A percentile compares a stretch with the other conserved stretches of the same genome.
Conservation (phyloP, 1,284 basidiomycete species). For the Neolentinus lepideus region DNA sequence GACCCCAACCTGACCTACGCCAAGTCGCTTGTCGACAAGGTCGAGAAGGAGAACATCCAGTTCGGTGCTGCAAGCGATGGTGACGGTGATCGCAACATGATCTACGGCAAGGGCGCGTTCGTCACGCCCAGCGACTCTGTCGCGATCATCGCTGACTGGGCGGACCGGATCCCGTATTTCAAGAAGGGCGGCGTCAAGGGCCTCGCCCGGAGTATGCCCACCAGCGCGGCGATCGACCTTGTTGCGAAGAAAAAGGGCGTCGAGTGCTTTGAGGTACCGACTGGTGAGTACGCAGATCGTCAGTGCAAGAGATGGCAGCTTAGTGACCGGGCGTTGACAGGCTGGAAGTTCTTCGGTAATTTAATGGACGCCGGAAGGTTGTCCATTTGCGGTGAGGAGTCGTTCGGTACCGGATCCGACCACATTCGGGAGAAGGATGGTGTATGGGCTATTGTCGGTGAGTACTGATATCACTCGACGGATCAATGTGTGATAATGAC, state of each 20-base stretch:
- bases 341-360: conserved; percentile 99
- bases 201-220: conserved; percentile 95
- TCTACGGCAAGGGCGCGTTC: conserved; percentile 97
- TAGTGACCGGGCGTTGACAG: conserved; percentile 29
- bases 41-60: conserved; percentile 81
- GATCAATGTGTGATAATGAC: conserved; percentile 5
- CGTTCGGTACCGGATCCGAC: conserved; percentile 98
- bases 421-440: conserved; percentile 99
- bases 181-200: conserved; percentile 89
- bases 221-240: conserved; percentile 93
- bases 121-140: conserved; percentile 97
- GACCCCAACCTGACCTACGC: conserved; percentile 99
- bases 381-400: conserved; percentile 98
- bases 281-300: conserved; percentile 47
- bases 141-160: conserved; percentile 98
- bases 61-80: conserved; percentile 98
- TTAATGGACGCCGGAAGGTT: conserved; percentile 97
- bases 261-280: conserved; percentile 95
- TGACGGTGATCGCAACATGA: conserved; percentile 99
- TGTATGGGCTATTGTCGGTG: conserved; percentile 93
- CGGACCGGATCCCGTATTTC: conserved; percentile 95
- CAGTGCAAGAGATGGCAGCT: neutral
- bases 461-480: conserved; percentile 9
- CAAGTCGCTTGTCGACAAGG: conserved; percentile 87
- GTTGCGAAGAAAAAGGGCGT: conserved; percentile 94